Evolutionary conservation across 2,329 filamentous ascomycete genomes (phyloP).

Genomic region (Stachybotrys chartarum): DNA sequence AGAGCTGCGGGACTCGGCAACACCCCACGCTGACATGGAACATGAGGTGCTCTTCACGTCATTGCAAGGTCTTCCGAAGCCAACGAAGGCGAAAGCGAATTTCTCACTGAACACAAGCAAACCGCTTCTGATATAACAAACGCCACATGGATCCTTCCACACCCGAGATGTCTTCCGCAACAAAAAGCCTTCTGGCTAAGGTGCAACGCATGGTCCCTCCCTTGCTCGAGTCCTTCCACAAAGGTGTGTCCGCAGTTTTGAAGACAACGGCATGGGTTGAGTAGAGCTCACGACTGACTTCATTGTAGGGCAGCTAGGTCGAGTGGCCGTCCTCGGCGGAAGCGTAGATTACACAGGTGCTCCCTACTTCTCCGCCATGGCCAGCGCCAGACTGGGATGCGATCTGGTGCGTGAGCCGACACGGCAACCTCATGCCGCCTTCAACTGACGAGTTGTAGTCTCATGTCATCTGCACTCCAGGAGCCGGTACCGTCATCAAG

Average conservation of each 20-base stretch:
- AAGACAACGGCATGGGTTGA: neutral
- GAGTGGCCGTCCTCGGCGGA: slow-evolving; percentile 89
- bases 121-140: neutral
- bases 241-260: slow-evolving; percentile 51
- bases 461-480: slow-evolving; percentile 92
- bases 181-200: slow-evolving; percentile 69
- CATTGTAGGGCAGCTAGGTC: slow-evolving; percentile 77
- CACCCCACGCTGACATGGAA: neutral
- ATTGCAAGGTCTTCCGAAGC: no score
- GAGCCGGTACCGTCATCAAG: slow-evolving; percentile 84
- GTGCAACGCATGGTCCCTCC: slow-evolving; percentile 89
- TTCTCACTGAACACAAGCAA: neutral
- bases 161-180: slow-evolving; percentile 56
- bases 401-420: slow-evolving; percentile 61
- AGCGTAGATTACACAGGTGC: slow-evolving; percentile 96
- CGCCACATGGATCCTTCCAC: slow-evolving; percentile 3
- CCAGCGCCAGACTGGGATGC: slow-evolving; percentile 80
- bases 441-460: slow-evolving; percentile 35
- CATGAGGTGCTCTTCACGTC: neutral
- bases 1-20: neutral
- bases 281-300: slow-evolving; percentile 5
- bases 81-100: neutral
- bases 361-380: slow-evolving; percentile 97
- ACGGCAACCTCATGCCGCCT: neutral
- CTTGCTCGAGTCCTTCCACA: slow-evolving; percentile 93